Percentiles rank a stretch among this genome's conserved stretches.
These are phyloP conservation scores for Penicillium decumbens DNA, from an alignment of 2,329 filamentous ascomycete species.

Conservation along the genomic window DNA sequence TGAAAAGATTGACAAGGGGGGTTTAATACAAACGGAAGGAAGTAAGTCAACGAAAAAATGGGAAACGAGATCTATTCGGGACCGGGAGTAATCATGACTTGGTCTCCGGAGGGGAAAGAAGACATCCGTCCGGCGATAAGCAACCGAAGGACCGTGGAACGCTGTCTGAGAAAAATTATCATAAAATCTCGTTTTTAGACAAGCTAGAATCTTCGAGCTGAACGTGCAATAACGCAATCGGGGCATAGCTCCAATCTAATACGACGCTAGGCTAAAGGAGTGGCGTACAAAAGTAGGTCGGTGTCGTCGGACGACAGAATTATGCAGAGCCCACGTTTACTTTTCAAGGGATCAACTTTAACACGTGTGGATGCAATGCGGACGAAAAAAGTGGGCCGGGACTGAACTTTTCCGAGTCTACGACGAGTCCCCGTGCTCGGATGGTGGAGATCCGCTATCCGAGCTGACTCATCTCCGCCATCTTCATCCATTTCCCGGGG, in stretches of 20 bases:
- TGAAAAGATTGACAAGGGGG: slow-evolving; percentile 1
- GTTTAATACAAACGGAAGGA: slow-evolving; percentile 1
- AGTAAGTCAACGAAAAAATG: slow-evolving; percentile 6
- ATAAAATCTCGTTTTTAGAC: neutral
- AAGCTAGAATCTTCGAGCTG: neutral
- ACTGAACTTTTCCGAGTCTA: neutral
- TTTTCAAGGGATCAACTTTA: no score
- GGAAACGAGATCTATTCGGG: slow-evolving; percentile 4
- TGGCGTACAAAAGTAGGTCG: no score
- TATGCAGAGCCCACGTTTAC: neutral
- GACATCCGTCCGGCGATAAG: slow-evolving; percentile 19
- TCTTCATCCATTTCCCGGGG: neutral
- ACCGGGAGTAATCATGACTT: slow-evolving; percentile 7
- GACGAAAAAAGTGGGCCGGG: neutral
- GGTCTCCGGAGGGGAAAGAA: slow-evolving; percentile 12
- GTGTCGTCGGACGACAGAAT: neutral
- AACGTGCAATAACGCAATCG: neutral
- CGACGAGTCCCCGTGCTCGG: neutral
- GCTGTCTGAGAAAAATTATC: neutral
- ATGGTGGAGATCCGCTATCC: slow-evolving; percentile 1
- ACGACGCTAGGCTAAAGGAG: no score
- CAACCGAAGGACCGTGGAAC: neutral
- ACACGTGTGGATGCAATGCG: neutral
- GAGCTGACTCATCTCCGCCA: slow-evolving; percentile 1
- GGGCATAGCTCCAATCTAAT: neutral